Evolutionary conservation across 225 moss, liverwort and hornwort species (phyloP), one percentile per base, ranked within the genome.

Genomic region (Antitrichia curtipendula): DNA sequence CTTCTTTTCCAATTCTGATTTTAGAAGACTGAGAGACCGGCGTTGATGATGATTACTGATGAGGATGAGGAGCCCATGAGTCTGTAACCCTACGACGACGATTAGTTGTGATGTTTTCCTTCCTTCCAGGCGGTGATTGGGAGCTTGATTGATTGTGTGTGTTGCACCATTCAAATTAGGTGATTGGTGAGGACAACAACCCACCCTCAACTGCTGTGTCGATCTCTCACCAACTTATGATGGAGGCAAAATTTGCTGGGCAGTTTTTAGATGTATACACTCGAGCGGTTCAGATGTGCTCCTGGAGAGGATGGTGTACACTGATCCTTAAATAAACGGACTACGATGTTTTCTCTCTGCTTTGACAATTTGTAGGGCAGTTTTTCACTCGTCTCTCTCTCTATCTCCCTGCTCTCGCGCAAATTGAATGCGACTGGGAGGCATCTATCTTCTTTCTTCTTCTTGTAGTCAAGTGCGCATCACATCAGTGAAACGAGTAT

Each of bases 291-390:
- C 89, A 63, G 76, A 50, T 86, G 83, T 82, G 70, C 75, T 72
- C 85, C 88, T 86, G 86, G 80, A 86, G 80, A 82, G 70, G 43
- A 83, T 78, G 80, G 81, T 80, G 56, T 43, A 80, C 86, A 81
- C 84, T 89, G 90, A 88, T 90, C 88, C 90, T 88, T 93, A 85
- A 93, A 93, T 93, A 93, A 92, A 90, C 73, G 86, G 88, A 88
- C 63, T 76, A 75, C 38, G 59, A 88, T 92, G 85, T 78, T 90
- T 83, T 59, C 71, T 86, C 65, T 85, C 85, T 74, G 84, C 83
- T 84, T 80, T 80, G 56, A 72, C 64, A 43, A 29, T 65, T 23
- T 45, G 38, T 41, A 75, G 52, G 75, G 36, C 49, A 85, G 50
- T 61, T 63, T 52, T 63, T 76, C 85, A 76, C 40, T 75, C 75